These are phyloP conservation scores for Moesziomyces parantarcticus DNA, from an alignment of 1,284 basidiomycete species.

Conservation along the genomic window DNA sequence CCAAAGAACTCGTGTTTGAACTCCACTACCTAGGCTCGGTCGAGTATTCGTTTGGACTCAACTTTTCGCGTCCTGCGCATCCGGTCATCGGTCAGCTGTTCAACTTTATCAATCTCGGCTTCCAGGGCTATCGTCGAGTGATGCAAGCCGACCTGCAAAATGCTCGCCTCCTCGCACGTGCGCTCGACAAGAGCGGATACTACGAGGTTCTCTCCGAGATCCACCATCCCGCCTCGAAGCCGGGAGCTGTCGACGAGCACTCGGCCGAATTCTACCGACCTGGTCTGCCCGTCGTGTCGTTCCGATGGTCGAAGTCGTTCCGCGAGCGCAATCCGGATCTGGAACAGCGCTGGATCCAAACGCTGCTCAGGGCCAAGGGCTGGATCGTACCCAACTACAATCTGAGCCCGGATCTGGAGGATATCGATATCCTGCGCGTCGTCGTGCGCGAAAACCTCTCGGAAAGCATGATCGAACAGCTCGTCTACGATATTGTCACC, in stretches of 20 bases:
- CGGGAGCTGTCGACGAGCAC: slow-evolving; percentile 53
- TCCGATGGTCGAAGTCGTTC: slow-evolving; percentile 80
- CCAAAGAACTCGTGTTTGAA: slow-evolving; percentile 78
- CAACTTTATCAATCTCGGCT: slow-evolving; percentile 72
- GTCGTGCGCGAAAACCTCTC: slow-evolving; percentile 63
- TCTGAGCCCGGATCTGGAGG: slow-evolving; percentile 52
- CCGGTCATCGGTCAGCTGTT: slow-evolving; percentile 93
- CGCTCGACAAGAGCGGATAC: slow-evolving; percentile 82
- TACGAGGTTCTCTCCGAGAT: slow-evolving; percentile 73
- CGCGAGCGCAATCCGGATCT: slow-evolving; percentile 54
- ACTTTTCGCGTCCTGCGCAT: slow-evolving; percentile 90
- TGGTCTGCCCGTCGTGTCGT: slow-evolving; percentile 89
- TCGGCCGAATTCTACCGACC: slow-evolving; percentile 75
- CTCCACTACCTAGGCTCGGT: slow-evolving; percentile 73
- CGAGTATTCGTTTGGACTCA: slow-evolving; percentile 80
- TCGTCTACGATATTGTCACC: slow-evolving; percentile 62
- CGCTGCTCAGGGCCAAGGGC: slow-evolving; percentile 78
- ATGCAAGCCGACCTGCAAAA: slow-evolving; percentile 81
- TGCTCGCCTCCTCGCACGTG: slow-evolving; percentile 80
- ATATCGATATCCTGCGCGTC: slow-evolving; percentile 63
- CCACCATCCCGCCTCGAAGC: slow-evolving; percentile 61
- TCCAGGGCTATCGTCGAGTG: slow-evolving; percentile 70
- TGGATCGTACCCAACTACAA: slow-evolving; percentile 72
- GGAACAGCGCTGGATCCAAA: slow-evolving; percentile 89
- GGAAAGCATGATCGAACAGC: slow-evolving; percentile 62